phyloP scores from a whole-genome alignment of 129 eudicot species.

The Erigeron canadensis region DNA sequence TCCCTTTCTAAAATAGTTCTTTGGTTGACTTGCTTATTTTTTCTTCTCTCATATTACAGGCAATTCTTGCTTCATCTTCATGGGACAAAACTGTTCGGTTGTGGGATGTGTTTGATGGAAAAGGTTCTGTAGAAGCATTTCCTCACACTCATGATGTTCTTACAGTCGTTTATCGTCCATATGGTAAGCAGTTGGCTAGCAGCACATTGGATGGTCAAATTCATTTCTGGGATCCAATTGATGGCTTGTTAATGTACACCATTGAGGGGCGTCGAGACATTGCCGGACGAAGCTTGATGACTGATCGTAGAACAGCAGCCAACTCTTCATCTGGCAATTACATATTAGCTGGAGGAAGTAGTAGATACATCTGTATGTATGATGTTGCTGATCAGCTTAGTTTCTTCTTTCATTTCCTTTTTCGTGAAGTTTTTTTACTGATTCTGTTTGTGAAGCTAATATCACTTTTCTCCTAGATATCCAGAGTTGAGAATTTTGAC shows the following conservation, averaged over 20 bases:
- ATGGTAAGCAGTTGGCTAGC: conserved; percentile 93
- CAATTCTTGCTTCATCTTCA: conserved; percentile 85
- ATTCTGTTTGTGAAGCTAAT: too few relatives aligned
- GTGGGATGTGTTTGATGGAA: conserved; percentile 98
- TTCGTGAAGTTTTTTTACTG: too few relatives aligned
- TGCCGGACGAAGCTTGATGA: conserved; percentile 95
- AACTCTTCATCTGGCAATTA: conserved; percentile 83
- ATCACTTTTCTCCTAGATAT: too few relatives aligned
- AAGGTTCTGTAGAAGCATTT: conserved; percentile 80
- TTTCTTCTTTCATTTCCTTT: background rate
- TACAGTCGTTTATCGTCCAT: conserved; percentile 90
- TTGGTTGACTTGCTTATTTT: background rate
- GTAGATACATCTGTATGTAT: conserved; percentile 93
- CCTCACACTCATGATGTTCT: conserved; percentile 92
- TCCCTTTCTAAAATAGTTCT: too few relatives aligned
- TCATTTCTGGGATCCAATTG: conserved; percentile 92
- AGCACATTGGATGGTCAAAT: conserved; percentile 96
- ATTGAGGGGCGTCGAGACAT: conserved; percentile 95
- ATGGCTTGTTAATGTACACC: conserved; percentile 81
- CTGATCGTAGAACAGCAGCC: conserved; percentile 89
- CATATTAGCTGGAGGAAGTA: conserved; percentile 95
- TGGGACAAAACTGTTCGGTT: conserved; percentile 96
- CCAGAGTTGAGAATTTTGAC: too few relatives aligned
- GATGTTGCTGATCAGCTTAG: conserved; percentile 97
- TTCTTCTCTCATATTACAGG: conserved; percentile 36